These are phyloP conservation scores for Pilatotrama ljubarskyi DNA, from an alignment of 768 basidiomycete species.

Conservation along the genomic window DNA sequence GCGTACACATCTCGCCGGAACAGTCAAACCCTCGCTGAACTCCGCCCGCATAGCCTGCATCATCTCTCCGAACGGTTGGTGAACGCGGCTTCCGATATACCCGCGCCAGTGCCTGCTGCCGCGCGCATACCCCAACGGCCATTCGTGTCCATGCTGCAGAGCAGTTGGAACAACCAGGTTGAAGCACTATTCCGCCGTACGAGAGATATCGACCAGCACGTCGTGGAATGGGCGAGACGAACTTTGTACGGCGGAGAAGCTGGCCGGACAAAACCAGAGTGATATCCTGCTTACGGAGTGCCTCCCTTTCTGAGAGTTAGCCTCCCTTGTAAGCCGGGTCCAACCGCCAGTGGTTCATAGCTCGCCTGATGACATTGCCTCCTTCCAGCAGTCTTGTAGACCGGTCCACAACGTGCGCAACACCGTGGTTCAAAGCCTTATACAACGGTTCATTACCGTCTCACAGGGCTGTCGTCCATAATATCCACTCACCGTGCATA, in stretches of 20 bases:
- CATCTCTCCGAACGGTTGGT: conserved; percentile 25
- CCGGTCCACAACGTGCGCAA: too few species aligned
- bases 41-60: conserved; percentile 20
- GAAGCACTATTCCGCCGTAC: conserved; percentile 26
- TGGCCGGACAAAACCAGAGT: conserved; percentile 7
- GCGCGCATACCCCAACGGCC: conserved; percentile 30
- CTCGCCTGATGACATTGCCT: too few species aligned
- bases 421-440: too few species aligned
- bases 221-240: conserved; percentile 26
- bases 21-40: background rate
- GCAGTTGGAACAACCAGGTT: conserved; percentile 32
- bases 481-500: too few species aligned
- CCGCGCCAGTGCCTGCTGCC: conserved; percentile 25
- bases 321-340: too few species aligned
- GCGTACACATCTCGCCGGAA: background rate
- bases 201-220: conserved; percentile 22
- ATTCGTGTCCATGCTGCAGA: conserved; percentile 26
- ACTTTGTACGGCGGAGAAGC: conserved; percentile 28
- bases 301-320: too few species aligned
- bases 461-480: too few species aligned
- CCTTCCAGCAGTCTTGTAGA: too few species aligned
- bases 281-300: background rate
- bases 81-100: conserved; percentile 23
- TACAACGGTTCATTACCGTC: too few species aligned
- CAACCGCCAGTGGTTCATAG: too few species aligned